A percentile compares a stretch with the other conserved stretches of the same genome.
These are phyloP conservation scores for Hypoxylon sp. DNA, from an alignment of 2,329 filamentous ascomycete genomes.

Conservation along the genomic window DNA sequence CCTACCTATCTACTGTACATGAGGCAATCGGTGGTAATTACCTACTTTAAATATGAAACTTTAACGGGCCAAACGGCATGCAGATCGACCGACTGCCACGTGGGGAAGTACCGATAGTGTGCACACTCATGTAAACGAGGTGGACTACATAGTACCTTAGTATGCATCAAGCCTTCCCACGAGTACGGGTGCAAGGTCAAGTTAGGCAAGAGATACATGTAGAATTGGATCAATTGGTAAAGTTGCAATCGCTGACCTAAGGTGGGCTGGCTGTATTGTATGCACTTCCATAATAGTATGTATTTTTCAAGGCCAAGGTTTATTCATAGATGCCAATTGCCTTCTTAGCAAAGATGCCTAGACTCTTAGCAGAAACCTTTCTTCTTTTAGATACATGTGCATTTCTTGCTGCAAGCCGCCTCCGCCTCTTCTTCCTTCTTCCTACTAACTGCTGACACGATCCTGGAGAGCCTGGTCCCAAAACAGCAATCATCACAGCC, in stretches of 20 bases:
- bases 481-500: not conserved
- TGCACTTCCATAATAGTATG: too few relatives aligned
- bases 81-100: slow-evolving; percentile 32
- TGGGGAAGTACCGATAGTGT: slow-evolving; percentile 32
- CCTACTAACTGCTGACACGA: slow-evolving; percentile 2
- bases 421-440: not conserved
- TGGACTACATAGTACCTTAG: slow-evolving; percentile 4
- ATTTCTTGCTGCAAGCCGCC: not conserved
- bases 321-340: slow-evolving; percentile 1
- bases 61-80: slow-evolving; percentile 19
- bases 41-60: slow-evolving; percentile 21
- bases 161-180: not conserved
- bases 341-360: too few relatives aligned
- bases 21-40: slow-evolving; percentile 6
- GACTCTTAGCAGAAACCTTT: too few relatives aligned
- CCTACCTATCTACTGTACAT: slow-evolving; percentile 2
- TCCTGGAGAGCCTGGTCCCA: not conserved
- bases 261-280: not conserved
- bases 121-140: slow-evolving; percentile 6
- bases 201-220: too few relatives aligned
- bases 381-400: slow-evolving; percentile 1
- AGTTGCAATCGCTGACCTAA: slow-evolving; percentile 16
- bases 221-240: too few relatives aligned
- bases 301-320: too few relatives aligned
- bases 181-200: too few relatives aligned